Evolutionary conservation across 352 stramenopile genomes (phyloP).

Genomic region (Hyaloperonospora brassicae): DNA sequence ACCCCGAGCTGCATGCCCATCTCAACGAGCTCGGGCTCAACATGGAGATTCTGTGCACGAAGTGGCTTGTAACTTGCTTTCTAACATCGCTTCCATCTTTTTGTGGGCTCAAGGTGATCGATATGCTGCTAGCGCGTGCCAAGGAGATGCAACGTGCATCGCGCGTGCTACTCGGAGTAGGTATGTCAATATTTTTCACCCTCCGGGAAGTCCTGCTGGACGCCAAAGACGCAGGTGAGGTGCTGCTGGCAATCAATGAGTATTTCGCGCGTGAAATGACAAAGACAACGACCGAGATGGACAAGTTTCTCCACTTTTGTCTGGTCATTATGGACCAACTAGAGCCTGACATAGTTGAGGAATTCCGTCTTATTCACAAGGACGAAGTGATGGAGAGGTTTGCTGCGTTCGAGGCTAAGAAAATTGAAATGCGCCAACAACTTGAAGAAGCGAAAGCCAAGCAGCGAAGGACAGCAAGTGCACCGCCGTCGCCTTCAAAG

Average conservation of each 20-base stretch:
- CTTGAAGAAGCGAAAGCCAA: conserved; percentile 60
- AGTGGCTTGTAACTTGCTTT: conserved; percentile 85
- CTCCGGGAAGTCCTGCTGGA: conserved; percentile 48
- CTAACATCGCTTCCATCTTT: conserved; percentile 63
- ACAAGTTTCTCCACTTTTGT: conserved; percentile 59
- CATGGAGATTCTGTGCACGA: conserved; percentile 85
- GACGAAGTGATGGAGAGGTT: conserved; percentile 79
- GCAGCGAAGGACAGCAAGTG: conserved; percentile 30
- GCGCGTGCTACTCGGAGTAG: conserved; percentile 58
- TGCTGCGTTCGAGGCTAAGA: conserved; percentile 71
- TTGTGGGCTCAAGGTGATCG: conserved; percentile 68
- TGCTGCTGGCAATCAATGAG: conserved; percentile 70
- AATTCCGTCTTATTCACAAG: conserved; percentile 68
- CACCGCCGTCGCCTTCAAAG: conserved; percentile 52
- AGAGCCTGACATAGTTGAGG: conserved; percentile 58
- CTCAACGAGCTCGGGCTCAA: conserved; percentile 70
- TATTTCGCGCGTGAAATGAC: conserved; percentile 67
- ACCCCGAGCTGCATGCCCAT: conserved; percentile 59
- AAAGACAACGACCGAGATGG: conserved; percentile 62
- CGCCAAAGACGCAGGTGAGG: conserved; percentile 69
- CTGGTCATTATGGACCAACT: conserved; percentile 62
- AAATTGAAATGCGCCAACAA: conserved; percentile 79
- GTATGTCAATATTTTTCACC: conserved; percentile 74
- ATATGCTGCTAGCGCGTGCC: conserved; percentile 61
- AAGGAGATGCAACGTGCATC: conserved; percentile 61